phyloP scores from a whole-genome alignment of 1,284 basidiomycete species.

The Cryptococcus floricola region DNA sequence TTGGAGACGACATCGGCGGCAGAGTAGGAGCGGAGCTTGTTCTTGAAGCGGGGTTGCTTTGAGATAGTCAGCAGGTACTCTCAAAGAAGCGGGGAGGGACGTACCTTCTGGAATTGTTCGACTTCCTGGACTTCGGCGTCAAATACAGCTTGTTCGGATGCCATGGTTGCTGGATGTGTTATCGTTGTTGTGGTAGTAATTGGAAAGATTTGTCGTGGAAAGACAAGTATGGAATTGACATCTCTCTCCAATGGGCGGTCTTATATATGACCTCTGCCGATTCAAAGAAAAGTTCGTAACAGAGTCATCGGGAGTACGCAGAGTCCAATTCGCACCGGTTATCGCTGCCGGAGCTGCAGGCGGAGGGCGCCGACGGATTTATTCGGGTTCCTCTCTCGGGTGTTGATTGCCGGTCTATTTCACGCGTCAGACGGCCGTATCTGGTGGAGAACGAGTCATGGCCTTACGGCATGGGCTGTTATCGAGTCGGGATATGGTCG shows the following conservation, averaged over 20 bases:
- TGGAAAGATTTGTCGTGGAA: background rate
- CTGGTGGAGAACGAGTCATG: no score
- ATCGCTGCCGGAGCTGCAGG: background rate
- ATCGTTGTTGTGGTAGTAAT: background rate
- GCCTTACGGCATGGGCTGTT: no score
- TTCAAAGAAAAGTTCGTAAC: background rate
- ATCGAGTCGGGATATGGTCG: no score
- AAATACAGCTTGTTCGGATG: slow-evolving; percentile 53
- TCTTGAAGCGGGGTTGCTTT: slow-evolving; percentile 78
- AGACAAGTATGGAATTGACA: background rate
- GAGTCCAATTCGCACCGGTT: background rate
- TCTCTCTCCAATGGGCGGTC: background rate
- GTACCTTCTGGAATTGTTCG: slow-evolving; percentile 89
- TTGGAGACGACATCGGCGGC: slow-evolving; percentile 91
- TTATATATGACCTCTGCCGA: background rate
- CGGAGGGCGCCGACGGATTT: background rate
- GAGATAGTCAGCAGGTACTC: background rate
- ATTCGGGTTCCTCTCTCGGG: background rate
- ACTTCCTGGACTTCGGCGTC: slow-evolving; percentile 76
- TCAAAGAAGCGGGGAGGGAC: slow-evolving; percentile 15
- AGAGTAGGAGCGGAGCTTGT: slow-evolving; percentile 83
- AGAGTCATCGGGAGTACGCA: background rate
- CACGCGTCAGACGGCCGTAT: no score
- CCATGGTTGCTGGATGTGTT: slow-evolving; percentile 16
- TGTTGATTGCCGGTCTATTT: background rate